These are phyloP conservation scores for Zychaea mexicana DNA, from an alignment of 371 early-diverging fungal species.

Conservation along the genomic window DNA sequence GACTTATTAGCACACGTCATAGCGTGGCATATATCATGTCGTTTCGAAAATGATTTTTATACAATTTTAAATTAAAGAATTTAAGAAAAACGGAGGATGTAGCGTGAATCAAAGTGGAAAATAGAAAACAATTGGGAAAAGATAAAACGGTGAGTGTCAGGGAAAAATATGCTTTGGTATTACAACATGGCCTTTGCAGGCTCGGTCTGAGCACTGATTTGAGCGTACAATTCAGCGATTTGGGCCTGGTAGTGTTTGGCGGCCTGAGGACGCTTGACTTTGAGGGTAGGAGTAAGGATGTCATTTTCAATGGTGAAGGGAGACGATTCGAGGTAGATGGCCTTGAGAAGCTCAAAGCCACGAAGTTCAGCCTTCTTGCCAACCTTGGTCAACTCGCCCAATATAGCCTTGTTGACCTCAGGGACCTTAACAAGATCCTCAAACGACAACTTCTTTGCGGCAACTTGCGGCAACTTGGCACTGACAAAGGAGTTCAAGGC, in stretches of 20 bases:
- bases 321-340: constrained; percentile 52
- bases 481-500: constrained; percentile 38
- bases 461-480: constrained; percentile 4
- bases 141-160: no score
- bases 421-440: constrained; percentile 58
- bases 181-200: constrained; percentile 24
- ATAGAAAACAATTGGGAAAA: no score
- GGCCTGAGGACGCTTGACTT: constrained; percentile 78
- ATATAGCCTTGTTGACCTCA: constrained; percentile 58
- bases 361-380: constrained; percentile 63
- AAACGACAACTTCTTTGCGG: constrained; percentile 28
- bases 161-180: background rate
- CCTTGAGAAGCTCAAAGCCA: constrained; percentile 61
- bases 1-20: no score
- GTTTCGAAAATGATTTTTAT: no score
- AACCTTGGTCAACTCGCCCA: constrained; percentile 57
- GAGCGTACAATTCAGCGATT: constrained; percentile 67
- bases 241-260: constrained; percentile 57
- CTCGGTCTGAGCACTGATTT: constrained; percentile 7
- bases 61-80: no score
- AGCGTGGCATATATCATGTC: no score
- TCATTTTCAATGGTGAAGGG: constrained; percentile 63
- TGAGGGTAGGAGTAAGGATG: constrained; percentile 73
- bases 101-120: no score
- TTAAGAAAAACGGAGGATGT: no score